Conservation (phyloP, 208 protist species). For the Wallacemonas sp. region DNA sequence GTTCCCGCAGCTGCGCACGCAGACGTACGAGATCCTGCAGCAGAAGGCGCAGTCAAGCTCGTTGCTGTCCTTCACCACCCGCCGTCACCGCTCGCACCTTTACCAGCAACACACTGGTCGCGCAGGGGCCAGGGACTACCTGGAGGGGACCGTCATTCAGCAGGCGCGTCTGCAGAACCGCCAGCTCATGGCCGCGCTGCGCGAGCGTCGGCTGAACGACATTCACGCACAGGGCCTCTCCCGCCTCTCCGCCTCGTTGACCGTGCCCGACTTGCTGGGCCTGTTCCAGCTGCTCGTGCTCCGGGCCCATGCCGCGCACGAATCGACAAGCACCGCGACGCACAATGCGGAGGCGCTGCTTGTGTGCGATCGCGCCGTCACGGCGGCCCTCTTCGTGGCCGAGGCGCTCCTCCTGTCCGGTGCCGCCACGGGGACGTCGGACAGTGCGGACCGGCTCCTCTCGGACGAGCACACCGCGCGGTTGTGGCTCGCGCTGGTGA, state of each 20-base stretch:
- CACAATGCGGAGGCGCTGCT: conserved; percentile 11
- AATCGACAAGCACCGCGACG: background rate
- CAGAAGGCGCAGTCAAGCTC: conserved; percentile 59
- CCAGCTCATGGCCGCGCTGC: conserved; percentile 66
- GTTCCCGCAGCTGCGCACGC: conserved; percentile 75
- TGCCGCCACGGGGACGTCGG: background rate
- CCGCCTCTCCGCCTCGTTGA: conserved; percentile 27
- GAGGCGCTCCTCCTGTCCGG: conserved; percentile 50
- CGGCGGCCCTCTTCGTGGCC: conserved; percentile 50
- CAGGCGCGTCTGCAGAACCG: conserved; percentile 74
- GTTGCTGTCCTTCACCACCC: conserved; percentile 75
- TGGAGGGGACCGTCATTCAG: conserved; percentile 64
- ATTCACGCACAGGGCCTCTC: conserved; percentile 34
- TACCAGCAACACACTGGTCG: conserved; percentile 29
- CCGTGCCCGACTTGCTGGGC: conserved; percentile 32
- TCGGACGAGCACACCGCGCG: conserved; percentile 28
- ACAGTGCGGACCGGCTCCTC: conserved; percentile 14
- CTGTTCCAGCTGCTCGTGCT: conserved; percentile 48
- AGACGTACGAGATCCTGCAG: conserved; percentile 53
- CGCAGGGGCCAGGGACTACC: conserved; percentile 29
- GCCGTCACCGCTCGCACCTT: conserved; percentile 60
- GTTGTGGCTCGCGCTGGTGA: conserved; percentile 47
- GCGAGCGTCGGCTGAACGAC: conserved; percentile 32
- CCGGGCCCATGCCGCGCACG: conserved; percentile 14
- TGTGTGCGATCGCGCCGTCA: conserved; percentile 30